These are phyloP conservation scores for Exophiala calicioides DNA, from an alignment of 2,329 filamentous ascomycete species.

Conservation along the genomic window DNA sequence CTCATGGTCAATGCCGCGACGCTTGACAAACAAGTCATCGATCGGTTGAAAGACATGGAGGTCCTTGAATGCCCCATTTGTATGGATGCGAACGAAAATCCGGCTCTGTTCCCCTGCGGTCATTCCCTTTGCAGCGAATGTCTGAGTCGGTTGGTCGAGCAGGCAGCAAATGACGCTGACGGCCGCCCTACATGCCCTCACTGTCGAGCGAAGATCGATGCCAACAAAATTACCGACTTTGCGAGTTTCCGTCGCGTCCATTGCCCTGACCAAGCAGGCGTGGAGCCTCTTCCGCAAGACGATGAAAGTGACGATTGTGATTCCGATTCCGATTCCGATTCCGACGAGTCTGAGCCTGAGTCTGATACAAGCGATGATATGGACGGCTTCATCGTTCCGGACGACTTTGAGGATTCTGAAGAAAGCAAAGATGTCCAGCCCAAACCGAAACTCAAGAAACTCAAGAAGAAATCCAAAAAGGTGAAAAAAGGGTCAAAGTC, in stretches of 20 bases:
- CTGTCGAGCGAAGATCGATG: slow-evolving; percentile 68
- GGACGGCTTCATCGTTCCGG: slow-evolving; percentile 57
- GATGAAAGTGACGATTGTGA: slow-evolving; percentile 42
- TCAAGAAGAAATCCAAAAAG: slow-evolving; percentile 29
- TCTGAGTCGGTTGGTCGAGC: slow-evolving; percentile 68
- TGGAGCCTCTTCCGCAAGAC: slow-evolving; percentile 41
- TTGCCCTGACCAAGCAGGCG: slow-evolving; percentile 55
- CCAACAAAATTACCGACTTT: slow-evolving; percentile 71
- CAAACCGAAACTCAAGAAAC: slow-evolving; percentile 10
- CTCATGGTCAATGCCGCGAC: slow-evolving; percentile 54
- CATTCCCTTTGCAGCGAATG: slow-evolving; percentile 79
- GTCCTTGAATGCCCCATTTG: slow-evolving; percentile 81
- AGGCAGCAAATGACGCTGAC: slow-evolving; percentile 62
- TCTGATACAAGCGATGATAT: slow-evolving; percentile 48
- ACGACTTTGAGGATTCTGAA: slow-evolving; percentile 33
- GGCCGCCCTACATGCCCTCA: slow-evolving; percentile 67
- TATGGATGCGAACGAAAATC: slow-evolving; percentile 72
- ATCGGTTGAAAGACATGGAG: slow-evolving; percentile 58
- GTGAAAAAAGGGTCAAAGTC: slow-evolving; percentile 40
- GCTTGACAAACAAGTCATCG: slow-evolving; percentile 2
- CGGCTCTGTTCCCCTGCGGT: slow-evolving; percentile 79
- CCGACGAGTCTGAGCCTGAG: slow-evolving; percentile 38
- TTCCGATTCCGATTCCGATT: slow-evolving; percentile 35
- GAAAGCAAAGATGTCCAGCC: slow-evolving; percentile 8
- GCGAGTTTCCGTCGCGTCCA: slow-evolving; percentile 72